Percentiles rank a stretch among this genome's conserved stretches.
phyloP scores from a whole-genome alignment of 2,329 filamentous ascomycete genomes.

The Monosporascus sp. region DNA sequence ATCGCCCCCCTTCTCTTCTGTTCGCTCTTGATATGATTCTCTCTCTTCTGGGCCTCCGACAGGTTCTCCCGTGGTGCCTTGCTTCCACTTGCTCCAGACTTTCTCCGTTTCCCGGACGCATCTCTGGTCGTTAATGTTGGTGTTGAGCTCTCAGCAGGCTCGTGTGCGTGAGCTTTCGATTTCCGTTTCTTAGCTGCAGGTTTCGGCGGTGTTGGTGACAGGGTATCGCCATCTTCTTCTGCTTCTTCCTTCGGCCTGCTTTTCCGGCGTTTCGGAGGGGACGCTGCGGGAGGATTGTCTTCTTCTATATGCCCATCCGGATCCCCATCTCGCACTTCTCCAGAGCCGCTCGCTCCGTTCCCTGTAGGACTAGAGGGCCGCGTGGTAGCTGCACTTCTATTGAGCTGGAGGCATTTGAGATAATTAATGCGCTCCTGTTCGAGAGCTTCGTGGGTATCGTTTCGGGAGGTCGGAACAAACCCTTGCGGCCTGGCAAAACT shows the following conservation, averaged over 20 bases:
- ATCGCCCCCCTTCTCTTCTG: slow-evolving; percentile 61
- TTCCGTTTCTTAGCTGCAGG: slow-evolving; percentile 41
- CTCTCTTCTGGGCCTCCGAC: slow-evolving; percentile 77
- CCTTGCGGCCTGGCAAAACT: slow-evolving; percentile 52
- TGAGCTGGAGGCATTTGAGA: slow-evolving; percentile 52
- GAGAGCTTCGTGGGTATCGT: slow-evolving; percentile 53
- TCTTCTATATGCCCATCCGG: slow-evolving; percentile 21
- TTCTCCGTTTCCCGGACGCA: slow-evolving; percentile 40
- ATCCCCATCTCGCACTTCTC: slow-evolving; percentile 17
- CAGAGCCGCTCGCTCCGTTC: slow-evolving; percentile 17
- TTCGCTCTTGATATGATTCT: slow-evolving; percentile 59
- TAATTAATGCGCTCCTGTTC: slow-evolving; percentile 50
- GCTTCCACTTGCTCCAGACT: slow-evolving; percentile 35
- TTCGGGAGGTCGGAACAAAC: slow-evolving; percentile 52
- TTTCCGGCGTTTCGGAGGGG: slow-evolving; percentile 49
- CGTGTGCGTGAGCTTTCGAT: slow-evolving; percentile 37
- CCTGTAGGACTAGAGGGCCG: slow-evolving; percentile 50
- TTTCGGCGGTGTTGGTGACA: slow-evolving; percentile 20
- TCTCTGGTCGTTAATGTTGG: slow-evolving; percentile 29
- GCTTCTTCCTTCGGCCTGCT: slow-evolving; percentile 44
- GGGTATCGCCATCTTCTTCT: slow-evolving; percentile 37
- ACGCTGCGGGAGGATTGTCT: slow-evolving; percentile 33
- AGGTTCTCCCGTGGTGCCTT: slow-evolving; percentile 66
- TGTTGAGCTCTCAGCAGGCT: slow-evolving; percentile 23
- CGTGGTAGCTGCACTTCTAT: slow-evolving; percentile 54